Base-by-base conservation (phyloP, 192 early-diverging fungal genomes). In the Coemansia sp. region DNA sequence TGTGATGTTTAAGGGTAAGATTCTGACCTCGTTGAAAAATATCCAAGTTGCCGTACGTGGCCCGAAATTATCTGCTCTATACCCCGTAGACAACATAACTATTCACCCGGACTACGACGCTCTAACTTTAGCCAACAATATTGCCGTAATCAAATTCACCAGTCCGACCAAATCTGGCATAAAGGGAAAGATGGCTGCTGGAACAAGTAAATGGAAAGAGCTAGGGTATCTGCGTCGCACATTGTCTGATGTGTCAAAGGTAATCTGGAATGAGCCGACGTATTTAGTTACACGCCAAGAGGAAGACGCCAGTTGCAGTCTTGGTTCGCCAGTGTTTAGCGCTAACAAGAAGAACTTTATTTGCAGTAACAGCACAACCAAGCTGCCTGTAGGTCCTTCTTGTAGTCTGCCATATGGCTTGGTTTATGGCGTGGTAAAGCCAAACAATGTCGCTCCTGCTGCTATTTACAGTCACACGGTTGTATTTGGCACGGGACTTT, bases 381-480 rank as follows among this genome's bases (percentile, higher is more conserved):
- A 58, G 7, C 33, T 50, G n/a, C 49, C 68, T 32, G 68, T 37
- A 17, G 6, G 61, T 19, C 47, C 32, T 32, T 68, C 77, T 23
- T 80, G 78, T 42, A 49, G 55, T 43, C 64, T 80, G 26, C 78
- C 78, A 7, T 58, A 69, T 35, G 73, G 67, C 11, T 40, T 80
- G 38, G 70, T 65, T 8, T 80, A 80, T 32, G 70, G 70, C n/a
- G 46, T 63, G 7, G 33, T 72, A 9, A 42, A 64, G 19, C 10
- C 67, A 8, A 61, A 57, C 19, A 61, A 49, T 3, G 63, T 64
- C 0, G 61, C 59, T 4, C 78, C 78, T 0, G 52, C 69, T n/a
- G 78, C 73, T 13, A 38, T 80, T 13, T 80, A 72, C 64, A 80
- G 78, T 37, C 78, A 80, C 39, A 69, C 78, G 0, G 78, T 72